Evolutionary conservation across 1,284 basidiomycete genomes (phyloP), one percentile per base, ranked within the genome.

Genomic region (Rugosomyces carneus): DNA sequence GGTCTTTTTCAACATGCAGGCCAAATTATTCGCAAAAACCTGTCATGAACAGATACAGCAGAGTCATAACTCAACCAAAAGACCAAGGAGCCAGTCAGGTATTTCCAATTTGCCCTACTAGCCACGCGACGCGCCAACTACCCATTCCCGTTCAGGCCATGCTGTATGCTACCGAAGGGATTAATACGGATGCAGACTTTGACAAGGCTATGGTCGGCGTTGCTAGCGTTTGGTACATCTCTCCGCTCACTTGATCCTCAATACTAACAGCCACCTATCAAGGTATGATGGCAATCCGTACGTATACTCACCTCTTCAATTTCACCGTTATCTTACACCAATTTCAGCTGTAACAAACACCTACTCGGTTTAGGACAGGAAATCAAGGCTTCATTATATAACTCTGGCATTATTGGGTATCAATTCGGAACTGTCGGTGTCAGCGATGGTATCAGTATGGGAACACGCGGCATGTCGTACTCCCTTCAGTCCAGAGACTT

Each of bases 371-470:
- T 97, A 20, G 94, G 94, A 8, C 82, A 87, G 60, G 73, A 86
- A 48, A 78, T 95, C 63, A 96, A 95, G 65, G 72, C 80, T 41
- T 95, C 93, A 7, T 70, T 97, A 40, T 60, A 61, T 37, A 75
- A 81, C 32, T 75, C 86, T 21, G 87, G 79, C 41, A 66, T 97
- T 60, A 91, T 93, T 57, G 95, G 89, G 13, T 95, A 98, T 72
- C 94, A 97, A 67, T 98, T 97, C 64, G 95, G 95, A 46, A 93
- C 93, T 7, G 91, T 96, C 51, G 95, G 92, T 53, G 93, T 98
- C 55, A 95, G 91, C 60, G 95, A 98, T 66, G 95, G 92, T 32
- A 98, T 99, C 66, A 95, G 91, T 63, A 98, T 96, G 86, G 95
- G 94, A 52, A 94, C 92, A 1, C 70, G 71, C 35, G 92, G 86